A percentile compares a stretch with the other conserved stretches of the same genome.
Conservation (phyloP, 2,329 filamentous ascomycete species). For the Emmonsiellopsis sp. region DNA sequence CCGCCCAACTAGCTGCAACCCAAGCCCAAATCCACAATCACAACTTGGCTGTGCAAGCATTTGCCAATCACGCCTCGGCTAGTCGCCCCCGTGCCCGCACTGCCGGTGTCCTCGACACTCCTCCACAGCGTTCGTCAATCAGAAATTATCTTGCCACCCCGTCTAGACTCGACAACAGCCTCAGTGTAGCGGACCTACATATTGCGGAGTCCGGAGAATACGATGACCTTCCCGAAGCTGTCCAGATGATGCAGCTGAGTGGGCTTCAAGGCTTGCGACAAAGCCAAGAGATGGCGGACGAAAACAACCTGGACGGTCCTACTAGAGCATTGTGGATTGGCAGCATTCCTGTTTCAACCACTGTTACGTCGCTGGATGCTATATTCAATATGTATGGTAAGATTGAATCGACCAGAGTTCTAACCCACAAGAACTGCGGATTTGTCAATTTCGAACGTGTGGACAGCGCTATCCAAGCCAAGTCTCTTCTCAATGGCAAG, state of each 20-base stretch:
- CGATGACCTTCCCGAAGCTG: constrained; percentile 69
- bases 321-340: constrained; percentile 94
- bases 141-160: constrained; percentile 70
- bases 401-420: constrained; percentile 81
- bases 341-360: constrained; percentile 94
- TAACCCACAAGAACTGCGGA: constrained; percentile 97
- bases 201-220: constrained; percentile 68
- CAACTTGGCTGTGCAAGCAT: constrained; percentile 87
- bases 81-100: constrained; percentile 83
- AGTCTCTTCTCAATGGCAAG: constrained; percentile 81
- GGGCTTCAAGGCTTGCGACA: constrained; percentile 55
- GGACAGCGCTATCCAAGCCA: constrained; percentile 84
- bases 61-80: constrained; percentile 71
- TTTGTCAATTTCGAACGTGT: constrained; percentile 95
- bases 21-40: constrained; percentile 72
- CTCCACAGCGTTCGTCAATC: constrained; percentile 52
- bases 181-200: constrained; percentile 65
- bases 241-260: constrained; percentile 65
- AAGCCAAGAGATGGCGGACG: constrained; percentile 58
- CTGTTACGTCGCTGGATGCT: constrained; percentile 83
- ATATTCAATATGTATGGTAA: constrained; percentile 92
- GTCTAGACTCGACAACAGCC: constrained; percentile 63
- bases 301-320: constrained; percentile 74
- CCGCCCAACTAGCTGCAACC: constrained; percentile 50
- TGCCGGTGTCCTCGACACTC: constrained; percentile 80